These are phyloP conservation scores for Achaetomiella virescens DNA, from an alignment of 495 filamentous ascomycete species.

Conservation along the genomic window DNA sequence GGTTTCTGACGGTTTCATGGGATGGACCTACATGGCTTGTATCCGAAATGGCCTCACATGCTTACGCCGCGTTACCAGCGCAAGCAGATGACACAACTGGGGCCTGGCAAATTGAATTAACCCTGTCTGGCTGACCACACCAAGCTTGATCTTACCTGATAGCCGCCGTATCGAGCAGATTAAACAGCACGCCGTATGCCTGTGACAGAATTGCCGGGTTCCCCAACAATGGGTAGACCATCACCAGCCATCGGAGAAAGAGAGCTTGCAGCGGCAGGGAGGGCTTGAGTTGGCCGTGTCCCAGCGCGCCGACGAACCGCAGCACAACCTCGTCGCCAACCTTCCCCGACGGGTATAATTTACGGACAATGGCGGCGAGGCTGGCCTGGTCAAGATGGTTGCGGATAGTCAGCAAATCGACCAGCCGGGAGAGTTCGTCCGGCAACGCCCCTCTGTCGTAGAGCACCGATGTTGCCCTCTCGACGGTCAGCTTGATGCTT, in stretches of 20 bases:
- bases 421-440: constrained; percentile 52
- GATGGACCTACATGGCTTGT: constrained; percentile 62
- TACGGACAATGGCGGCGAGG: constrained; percentile 59
- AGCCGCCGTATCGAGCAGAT: constrained; percentile 73
- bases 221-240: constrained; percentile 68
- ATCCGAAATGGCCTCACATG: constrained; percentile 84
- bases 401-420: constrained; percentile 59
- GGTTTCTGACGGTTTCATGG: neutral
- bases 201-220: constrained; percentile 58
- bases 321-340: constrained; percentile 57
- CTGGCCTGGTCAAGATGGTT: constrained; percentile 72
- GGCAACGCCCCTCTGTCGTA: constrained; percentile 62
- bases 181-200: constrained; percentile 74
- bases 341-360: constrained; percentile 64
- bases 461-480: constrained; percentile 44
- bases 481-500: constrained; percentile 42
- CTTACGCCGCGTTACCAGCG: constrained; percentile 74
- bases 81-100: constrained; percentile 74
- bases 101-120: constrained; percentile 37
- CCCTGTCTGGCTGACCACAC: constrained; percentile 17
- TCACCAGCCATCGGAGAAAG: constrained; percentile 73
- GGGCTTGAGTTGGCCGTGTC: constrained; percentile 72
- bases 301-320: constrained; percentile 65
- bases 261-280: constrained; percentile 60
- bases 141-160: constrained; percentile 46